phyloP scores from a whole-genome alignment of 2,329 filamentous ascomycete species.

The Neurospora crassa region DNA sequence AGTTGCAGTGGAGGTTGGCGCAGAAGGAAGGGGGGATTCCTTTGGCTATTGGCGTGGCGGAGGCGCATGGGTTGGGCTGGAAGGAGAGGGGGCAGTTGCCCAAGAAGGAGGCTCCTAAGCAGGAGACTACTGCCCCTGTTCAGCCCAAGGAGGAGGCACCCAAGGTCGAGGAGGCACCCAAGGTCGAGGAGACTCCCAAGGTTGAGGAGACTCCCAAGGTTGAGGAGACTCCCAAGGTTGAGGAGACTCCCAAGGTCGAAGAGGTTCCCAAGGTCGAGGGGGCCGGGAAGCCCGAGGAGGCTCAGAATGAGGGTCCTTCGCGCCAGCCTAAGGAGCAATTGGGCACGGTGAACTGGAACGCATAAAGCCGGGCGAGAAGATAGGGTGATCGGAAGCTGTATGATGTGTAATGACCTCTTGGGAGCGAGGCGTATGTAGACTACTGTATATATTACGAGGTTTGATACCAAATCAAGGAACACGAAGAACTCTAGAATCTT shows the following conservation, averaged over 20 bases:
- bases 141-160: not conserved
- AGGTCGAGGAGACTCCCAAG: not conserved
- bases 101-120: not conserved
- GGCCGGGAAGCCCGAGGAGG: not conserved
- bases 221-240: not conserved
- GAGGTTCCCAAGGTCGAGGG: not conserved
- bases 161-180: not conserved
- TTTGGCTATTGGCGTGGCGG: not conserved
- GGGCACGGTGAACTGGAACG: not conserved
- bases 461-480: not conserved
- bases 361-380: not conserved
- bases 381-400: not conserved
- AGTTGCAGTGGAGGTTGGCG: slow-evolving; percentile 1
- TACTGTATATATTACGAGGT: not conserved
- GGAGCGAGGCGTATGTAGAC: not conserved
- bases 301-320: not conserved
- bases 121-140: not conserved
- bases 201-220: not conserved
- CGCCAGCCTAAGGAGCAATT: not conserved
- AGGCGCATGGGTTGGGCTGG: not conserved
- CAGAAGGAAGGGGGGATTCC: not conserved
- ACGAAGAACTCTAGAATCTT: not conserved
- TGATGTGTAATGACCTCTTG: not conserved
- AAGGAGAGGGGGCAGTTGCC: not conserved
- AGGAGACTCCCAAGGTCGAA: not conserved